Conservation (phyloP, 805 yeast species). For the Nakazawaea wyomingensis region DNA sequence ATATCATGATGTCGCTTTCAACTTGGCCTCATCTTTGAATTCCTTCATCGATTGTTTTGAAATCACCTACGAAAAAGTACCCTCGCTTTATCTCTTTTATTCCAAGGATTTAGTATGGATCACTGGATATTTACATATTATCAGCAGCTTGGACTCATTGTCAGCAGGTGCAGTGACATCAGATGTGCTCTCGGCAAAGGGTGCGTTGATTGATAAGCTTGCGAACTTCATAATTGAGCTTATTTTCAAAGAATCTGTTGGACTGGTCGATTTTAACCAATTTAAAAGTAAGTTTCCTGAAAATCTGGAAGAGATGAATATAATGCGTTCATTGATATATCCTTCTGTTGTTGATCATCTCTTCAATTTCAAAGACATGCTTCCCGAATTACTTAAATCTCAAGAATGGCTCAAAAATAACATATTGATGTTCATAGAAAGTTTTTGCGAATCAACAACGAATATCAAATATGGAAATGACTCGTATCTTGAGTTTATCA, state of each 20-base stretch:
- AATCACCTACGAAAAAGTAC: conserved; percentile 9
- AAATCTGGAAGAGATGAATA: neutral
- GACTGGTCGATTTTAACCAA: neutral
- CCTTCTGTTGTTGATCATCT: conserved; percentile 26
- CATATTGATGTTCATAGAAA: conserved; percentile 20
- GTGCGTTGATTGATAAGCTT: neutral
- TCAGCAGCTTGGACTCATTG: neutral
- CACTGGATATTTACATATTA: neutral
- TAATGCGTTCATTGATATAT: conserved; percentile 18
- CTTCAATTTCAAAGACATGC: conserved; percentile 20
- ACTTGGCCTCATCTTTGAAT: conserved; percentile 10
- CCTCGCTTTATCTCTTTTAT: conserved; percentile 10
- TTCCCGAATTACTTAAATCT: conserved; percentile 15
- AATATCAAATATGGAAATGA: neutral
- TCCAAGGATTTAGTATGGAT: conserved; percentile 6
- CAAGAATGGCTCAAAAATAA: conserved; percentile 29
- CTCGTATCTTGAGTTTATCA: neutral
- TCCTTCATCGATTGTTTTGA: conserved; percentile 9
- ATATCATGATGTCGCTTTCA: conserved; percentile 3
- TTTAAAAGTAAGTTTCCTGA: neutral
- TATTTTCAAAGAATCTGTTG: conserved; percentile 3
- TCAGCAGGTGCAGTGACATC: neutral
- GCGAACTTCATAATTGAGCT: conserved; percentile 6
- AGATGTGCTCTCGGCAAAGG: neutral
- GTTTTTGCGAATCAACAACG: neutral